These are phyloP conservation scores for Vigna angularis DNA, from an alignment of 306 rosid species.

Conservation along the genomic window DNA sequence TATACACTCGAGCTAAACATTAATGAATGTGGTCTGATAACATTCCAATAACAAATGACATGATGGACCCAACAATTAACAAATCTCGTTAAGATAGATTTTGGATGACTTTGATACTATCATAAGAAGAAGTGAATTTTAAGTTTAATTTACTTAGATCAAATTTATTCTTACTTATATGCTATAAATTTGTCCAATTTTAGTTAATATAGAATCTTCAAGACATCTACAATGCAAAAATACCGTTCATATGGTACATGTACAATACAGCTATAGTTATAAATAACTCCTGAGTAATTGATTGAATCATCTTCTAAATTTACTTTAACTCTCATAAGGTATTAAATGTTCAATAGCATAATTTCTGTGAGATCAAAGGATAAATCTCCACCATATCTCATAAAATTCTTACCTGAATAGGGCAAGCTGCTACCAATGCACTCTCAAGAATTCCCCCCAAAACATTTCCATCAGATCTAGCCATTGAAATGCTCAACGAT, in stretches of 20 bases:
- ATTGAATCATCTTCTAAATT: conserved; percentile 10
- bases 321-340: background rate
- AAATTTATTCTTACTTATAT: too few species aligned
- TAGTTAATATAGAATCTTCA: too few species aligned
- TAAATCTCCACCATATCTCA: background rate
- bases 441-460: conserved; percentile 61
- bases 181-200: too few species aligned
- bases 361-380: background rate
- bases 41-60: too few species aligned
- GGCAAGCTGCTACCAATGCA: conserved; percentile 58
- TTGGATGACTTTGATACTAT: too few species aligned
- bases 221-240: background rate
- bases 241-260: background rate
- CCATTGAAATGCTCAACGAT: conserved; percentile 45
- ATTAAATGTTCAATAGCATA: conserved; percentile 3
- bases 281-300: background rate
- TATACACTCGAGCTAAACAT: too few species aligned
- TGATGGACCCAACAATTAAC: accelerated
- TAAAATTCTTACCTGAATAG: conserved; percentile 55
- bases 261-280: background rate
- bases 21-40: accelerated
- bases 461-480: conserved; percentile 48
- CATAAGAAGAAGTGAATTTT: too few species aligned
- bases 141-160: too few species aligned
- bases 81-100: too few species aligned